Percentiles rank a stretch among this genome's conserved stretches.
Evolutionary conservation across 129 eudicot genomes (phyloP).

Genomic region (Chrysanthemum lavandulifolium): DNA sequence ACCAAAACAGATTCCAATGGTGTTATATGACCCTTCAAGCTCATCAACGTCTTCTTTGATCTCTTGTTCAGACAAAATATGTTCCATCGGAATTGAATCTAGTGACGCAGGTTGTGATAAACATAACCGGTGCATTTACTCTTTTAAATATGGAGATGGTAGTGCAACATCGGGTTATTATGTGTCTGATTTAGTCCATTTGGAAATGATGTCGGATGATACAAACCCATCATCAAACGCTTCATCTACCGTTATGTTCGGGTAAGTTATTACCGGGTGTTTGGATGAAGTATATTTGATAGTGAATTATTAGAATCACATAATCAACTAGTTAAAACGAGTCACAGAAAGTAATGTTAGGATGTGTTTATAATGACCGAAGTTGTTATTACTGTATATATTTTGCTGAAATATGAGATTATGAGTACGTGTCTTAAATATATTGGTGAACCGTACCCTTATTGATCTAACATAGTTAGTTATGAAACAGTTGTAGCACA

Average conservation of each 20-base stretch:
- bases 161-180: conserved; percentile 83
- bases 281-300: not conserved
- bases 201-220: conserved; percentile 51
- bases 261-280: conserved; percentile 49
- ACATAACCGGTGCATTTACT: conserved; percentile 58
- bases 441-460: conserved; percentile 17
- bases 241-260: conserved; percentile 68
- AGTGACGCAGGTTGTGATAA: conserved; percentile 49
- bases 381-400: too few relatives aligned
- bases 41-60: conserved; percentile 63
- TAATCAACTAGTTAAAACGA: not conserved
- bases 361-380: not conserved
- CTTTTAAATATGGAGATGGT: conserved; percentile 86
- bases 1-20: conserved; percentile 53
- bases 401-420: too few relatives aligned
- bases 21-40: conserved; percentile 55
- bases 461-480: conserved; percentile 27
- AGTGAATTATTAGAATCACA: not conserved
- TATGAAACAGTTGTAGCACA: conserved; percentile 84
- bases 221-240: conserved; percentile 50
- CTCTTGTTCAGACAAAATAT: conserved; percentile 69
- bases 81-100: conserved; percentile 57
- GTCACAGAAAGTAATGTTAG: not conserved
- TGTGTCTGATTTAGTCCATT: conserved; percentile 63
- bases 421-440: too few relatives aligned